phyloP scores from a whole-genome alignment of 1,139 yeast species.

The Kurtzmaniella quercitrusa region DNA sequence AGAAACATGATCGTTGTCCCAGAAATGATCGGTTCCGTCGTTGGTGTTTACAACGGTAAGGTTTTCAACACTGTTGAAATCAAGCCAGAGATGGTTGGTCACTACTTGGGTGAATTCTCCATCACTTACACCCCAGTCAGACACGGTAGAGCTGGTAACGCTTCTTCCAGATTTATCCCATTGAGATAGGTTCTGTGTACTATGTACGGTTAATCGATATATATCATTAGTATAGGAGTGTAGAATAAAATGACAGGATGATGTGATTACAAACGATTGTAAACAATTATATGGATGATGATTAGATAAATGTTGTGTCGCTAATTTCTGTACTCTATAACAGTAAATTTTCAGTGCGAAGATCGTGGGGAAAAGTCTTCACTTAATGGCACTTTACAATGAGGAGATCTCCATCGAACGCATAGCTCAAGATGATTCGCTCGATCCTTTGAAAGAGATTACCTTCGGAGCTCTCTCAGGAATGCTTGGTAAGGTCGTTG shows the following conservation, averaged over 20 bases:
- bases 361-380: background rate
- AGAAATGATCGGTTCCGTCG: constrained; percentile 99
- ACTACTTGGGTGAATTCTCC: constrained; percentile 99
- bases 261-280: constrained; percentile 6
- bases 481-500: constrained; percentile 76
- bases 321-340: background rate
- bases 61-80: constrained; percentile 98
- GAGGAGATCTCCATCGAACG: constrained; percentile 5
- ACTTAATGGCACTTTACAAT: constrained; percentile 6
- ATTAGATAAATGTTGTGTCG: too few relatives aligned
- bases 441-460: constrained; percentile 33
- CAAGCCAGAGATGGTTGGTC: constrained; percentile 99
- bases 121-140: constrained; percentile 99
- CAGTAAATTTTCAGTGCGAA: background rate
- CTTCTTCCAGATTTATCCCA: constrained; percentile 83
- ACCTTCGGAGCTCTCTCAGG: constrained; percentile 62
- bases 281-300: constrained; percentile 4
- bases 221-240: constrained; percentile 1
- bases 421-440: background rate
- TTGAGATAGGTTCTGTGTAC: constrained; percentile 32
- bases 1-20: constrained; percentile 99
- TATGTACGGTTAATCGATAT: constrained; percentile 8
- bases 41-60: constrained; percentile 99
- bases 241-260: background rate
- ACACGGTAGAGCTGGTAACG: constrained; percentile 99